Evolutionary conservation across 495 filamentous ascomycete genomes (phyloP).

Genomic region (Penicillium angulare): DNA sequence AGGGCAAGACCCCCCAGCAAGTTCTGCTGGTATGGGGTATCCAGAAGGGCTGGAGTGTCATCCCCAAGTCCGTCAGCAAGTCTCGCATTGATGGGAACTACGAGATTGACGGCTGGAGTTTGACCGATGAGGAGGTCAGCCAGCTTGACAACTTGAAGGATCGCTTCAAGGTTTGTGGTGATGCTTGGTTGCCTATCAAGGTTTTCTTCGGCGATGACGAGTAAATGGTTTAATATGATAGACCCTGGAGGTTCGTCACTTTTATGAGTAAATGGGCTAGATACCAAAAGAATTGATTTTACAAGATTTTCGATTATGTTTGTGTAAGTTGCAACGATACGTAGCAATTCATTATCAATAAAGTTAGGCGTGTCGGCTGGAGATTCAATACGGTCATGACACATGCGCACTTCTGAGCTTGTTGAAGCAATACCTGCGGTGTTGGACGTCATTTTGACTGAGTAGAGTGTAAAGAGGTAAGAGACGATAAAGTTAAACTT

Average conservation of each 20-base stretch:
- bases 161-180: constrained; percentile 72
- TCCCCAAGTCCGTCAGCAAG: constrained; percentile 67
- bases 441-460: too few species aligned
- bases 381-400: too few species aligned
- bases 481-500: too few species aligned
- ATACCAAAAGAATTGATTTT: constrained; percentile 18
- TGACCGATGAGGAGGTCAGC: constrained; percentile 62
- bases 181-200: constrained; percentile 69
- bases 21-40: constrained; percentile 67
- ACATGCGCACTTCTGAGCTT: too few species aligned
- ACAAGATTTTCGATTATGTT: too few species aligned
- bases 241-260: neutral
- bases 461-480: too few species aligned
- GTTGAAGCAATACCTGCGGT: too few species aligned
- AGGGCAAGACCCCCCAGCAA: constrained; percentile 67
- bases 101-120: constrained; percentile 62
- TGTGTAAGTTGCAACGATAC: too few species aligned
- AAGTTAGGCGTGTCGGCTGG: too few species aligned
- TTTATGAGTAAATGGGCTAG: constrained; percentile 16
- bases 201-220: constrained; percentile 90
- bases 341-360: too few species aligned
- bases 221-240: constrained; percentile 35
- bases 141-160: constrained; percentile 62
- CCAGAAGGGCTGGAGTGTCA: constrained; percentile 70
- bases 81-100: constrained; percentile 63